Base-by-base conservation (phyloP, 129 eudicot genomes). In the Scalesia atractyloides region DNA sequence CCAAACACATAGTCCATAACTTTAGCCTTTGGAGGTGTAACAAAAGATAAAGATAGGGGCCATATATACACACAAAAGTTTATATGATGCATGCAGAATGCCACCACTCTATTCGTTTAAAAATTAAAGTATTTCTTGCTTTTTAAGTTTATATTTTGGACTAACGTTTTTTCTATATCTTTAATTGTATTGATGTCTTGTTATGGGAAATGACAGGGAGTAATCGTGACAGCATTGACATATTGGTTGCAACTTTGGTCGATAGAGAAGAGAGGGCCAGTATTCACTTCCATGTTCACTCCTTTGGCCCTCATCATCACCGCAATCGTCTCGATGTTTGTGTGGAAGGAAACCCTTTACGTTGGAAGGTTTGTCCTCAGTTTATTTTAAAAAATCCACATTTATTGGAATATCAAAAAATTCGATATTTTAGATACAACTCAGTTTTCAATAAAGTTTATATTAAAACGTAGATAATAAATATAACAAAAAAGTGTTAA, bases 201-300 rank as follows among this genome's bases (percentile, higher is more conserved):
- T 24, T 24, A 0, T 22, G 26, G 26, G 26, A 49, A 17, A 52
- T 75, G 50, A 69, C 85, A 89, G 96, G 96, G 96, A 15, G 47
- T 82, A 26, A 68, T 89, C 41, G 89, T 86, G 44, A 84, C 89
- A 3, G 89, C 87, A 18, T 61, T 89, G 5, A 68, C 78, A n/a
- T 86, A 89, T 53, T 83, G 87, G 87, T 52, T 89, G 77, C 89
- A 82, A 74, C 70, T 89, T 0, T 89, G 91, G 87, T 78, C 70
- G 18, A 86, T 89, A 70, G 77, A 84, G 76, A 83, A 86, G 69
- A 89, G 70, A 74, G 96, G 96, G 16, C 87, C 96, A 0, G 84
- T 89, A 9, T 89, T 86, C 66, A 71, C 88, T 0, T 75, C 96
- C n/a, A 41, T 79, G 76, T 89, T 89, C 81, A 79, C 91, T 74